Conservation (phyloP, 2,329 filamentous ascomycete genomes). For the Trichoderma citrinoviride region DNA sequence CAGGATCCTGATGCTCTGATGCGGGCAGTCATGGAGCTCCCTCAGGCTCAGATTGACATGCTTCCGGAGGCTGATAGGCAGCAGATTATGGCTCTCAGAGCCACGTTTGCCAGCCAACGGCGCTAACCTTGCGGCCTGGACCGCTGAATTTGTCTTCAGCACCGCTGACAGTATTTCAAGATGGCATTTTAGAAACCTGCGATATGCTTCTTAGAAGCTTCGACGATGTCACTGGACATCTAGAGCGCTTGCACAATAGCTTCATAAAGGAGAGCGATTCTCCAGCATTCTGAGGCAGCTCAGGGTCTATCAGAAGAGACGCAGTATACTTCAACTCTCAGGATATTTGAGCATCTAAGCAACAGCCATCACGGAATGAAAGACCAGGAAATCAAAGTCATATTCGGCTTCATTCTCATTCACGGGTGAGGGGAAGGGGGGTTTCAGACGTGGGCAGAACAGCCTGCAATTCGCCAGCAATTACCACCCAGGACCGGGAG, state of each 20-base stretch:
- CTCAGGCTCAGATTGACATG: conserved; percentile 75
- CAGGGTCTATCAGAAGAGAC: background rate
- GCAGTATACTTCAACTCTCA: background rate
- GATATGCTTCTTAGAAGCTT: background rate
- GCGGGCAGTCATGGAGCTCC: conserved; percentile 75
- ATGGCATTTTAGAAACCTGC: too few species aligned
- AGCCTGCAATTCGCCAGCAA: too few species aligned
- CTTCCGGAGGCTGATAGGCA: conserved; percentile 71
- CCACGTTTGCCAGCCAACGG: conserved; percentile 52
- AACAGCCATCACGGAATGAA: too few species aligned
- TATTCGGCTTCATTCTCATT: too few species aligned
- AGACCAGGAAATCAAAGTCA: too few species aligned
- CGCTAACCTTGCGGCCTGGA: conserved; percentile 25
- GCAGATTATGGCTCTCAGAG: conserved; percentile 76
- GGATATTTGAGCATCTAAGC: too few species aligned
- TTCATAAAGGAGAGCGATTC: background rate
- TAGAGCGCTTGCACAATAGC: background rate
- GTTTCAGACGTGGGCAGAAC: too few species aligned
- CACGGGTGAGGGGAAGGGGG: too few species aligned
- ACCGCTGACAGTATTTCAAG: background rate
- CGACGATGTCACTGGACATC: background rate
- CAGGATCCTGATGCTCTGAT: conserved; percentile 71
- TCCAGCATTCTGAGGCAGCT: background rate
- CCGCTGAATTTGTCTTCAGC: background rate
- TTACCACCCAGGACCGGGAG: too few species aligned